Evolutionary conservation across 2,329 filamentous ascomycete species (phyloP).

Genomic region (Ophiocordyceps camponoti-saundersi): DNA sequence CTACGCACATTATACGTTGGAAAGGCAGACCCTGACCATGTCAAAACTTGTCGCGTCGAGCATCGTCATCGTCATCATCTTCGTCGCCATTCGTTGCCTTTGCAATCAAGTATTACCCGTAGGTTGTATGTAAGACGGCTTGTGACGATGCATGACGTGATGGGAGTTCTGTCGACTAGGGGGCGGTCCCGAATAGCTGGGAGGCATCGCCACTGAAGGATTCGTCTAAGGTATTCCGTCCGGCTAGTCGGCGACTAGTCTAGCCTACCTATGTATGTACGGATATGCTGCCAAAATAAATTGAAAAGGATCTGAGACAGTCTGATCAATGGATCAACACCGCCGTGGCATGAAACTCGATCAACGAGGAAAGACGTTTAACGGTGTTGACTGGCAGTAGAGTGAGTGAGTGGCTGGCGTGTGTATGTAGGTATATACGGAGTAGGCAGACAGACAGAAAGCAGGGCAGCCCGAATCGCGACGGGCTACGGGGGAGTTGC

Average conservation of each 20-base stretch:
- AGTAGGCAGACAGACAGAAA: neutral
- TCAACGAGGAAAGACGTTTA: neutral
- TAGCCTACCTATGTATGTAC: neutral
- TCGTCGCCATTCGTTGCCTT: no score
- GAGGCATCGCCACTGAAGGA: neutral
- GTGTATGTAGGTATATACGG: neutral
- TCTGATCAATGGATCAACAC: slow-evolving; percentile 1
- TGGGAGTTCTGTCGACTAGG: neutral
- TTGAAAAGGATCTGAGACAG: slow-evolving; percentile 5
- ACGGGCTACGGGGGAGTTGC: neutral
- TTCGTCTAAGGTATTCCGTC: neutral
- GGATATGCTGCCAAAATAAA: neutral
- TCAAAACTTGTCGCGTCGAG: neutral
- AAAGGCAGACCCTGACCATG: neutral
- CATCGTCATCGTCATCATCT: neutral
- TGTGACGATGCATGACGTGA: neutral
- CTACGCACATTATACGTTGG: neutral
- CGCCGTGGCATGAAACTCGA: slow-evolving; percentile 1
- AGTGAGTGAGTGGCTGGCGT: neutral
- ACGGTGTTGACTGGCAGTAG: neutral
- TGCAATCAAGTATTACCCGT: neutral
- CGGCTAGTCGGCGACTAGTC: neutral
- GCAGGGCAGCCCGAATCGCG: neutral
- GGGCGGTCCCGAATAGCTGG: neutral
- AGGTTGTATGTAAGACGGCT: neutral